Base-by-base conservation (phyloP, 192 early-diverging fungal genomes). In the Backusella westeae region DNA sequence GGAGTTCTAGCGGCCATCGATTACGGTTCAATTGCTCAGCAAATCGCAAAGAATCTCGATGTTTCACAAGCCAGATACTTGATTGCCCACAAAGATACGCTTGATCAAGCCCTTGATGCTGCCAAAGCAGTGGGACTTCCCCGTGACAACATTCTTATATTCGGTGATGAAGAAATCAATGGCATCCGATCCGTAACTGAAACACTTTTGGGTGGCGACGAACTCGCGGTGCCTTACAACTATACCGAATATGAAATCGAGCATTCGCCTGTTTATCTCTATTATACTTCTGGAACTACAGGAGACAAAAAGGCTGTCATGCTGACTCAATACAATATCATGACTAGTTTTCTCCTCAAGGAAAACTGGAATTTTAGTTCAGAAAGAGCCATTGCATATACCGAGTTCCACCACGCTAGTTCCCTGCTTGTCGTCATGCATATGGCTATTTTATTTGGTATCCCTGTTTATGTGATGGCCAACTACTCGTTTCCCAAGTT, bases 221-320 rank as follows among this genome's bases (percentile, higher is more conserved):
- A 26, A 10, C 29, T 71, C 15, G 70, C 70, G 12, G 42, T 32
- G 1, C 70, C 70, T 19, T 32, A 32, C 8, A 12, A 71, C 26
- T 44, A 26, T 12, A 42, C 23, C 4, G 15, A 21, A 26, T 9
- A 71, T 21, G 21, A 71, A 32, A 38, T 71, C 12, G 26, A 10
- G 17, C 10, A 38, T 19, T 23, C 19, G 9, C 70, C 70, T 19
- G 70, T 29, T 42, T 71, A 46, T 19, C 2, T 71, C 1, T 71
- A 71, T 17, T 71, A 46, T 42, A 71, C 70, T 26, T 71, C 70
- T 32, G 70, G 70, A 10, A 71, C 70, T 32, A 44, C 70, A 26
- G 70, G 70, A 21, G 32, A 10, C 0, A 71, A 71, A 23, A 71
- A 71, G 39, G 41, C 42, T n/a, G 70, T 71, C 15, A 52, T 19